Evolutionary conservation across 2,329 filamentous ascomycete genomes (phyloP).

Genomic region (Drechslerella coelobrocha): DNA sequence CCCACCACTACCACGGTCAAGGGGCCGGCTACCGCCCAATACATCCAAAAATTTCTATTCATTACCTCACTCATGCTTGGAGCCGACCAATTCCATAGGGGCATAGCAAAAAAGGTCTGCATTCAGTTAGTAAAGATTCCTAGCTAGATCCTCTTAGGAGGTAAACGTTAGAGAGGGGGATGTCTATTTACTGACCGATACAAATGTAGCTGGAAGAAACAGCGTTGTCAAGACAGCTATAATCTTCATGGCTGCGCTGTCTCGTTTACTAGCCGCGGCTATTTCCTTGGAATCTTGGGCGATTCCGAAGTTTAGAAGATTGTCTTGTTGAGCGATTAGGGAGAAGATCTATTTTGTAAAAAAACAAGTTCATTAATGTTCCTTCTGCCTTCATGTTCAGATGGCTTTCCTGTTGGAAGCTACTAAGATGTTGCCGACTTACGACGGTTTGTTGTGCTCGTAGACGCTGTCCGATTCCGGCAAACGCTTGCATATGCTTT

Average conservation of each 20-base stretch:
- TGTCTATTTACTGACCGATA: neutral
- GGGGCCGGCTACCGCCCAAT: too few species aligned
- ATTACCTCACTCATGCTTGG: too few species aligned
- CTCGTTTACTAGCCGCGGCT: conserved; percentile 4
- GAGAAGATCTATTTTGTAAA: neutral
- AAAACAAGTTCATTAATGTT: neutral
- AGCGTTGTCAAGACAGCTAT: neutral
- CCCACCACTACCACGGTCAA: too few species aligned
- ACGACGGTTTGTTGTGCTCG: neutral
- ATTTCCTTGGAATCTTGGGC: conserved; percentile 1
- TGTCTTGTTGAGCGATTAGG: neutral
- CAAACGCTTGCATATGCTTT: conserved; percentile 1
- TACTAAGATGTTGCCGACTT: neutral
- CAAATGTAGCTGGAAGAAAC: conserved; percentile 3
- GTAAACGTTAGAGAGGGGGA: too few species aligned
- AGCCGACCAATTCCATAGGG: neutral
- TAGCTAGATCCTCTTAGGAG: neutral
- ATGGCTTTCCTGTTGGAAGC: neutral
- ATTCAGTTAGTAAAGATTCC: neutral
- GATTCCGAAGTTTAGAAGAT: neutral
- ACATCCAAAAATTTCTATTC: too few species aligned
- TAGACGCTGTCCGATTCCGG: neutral
- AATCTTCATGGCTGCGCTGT: conserved; percentile 9
- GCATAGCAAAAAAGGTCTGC: neutral
- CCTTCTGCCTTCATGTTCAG: too few species aligned